These are phyloP conservation scores for Neurospora sp. DNA, from an alignment of 495 filamentous ascomycete genomes.

Conservation along the genomic window DNA sequence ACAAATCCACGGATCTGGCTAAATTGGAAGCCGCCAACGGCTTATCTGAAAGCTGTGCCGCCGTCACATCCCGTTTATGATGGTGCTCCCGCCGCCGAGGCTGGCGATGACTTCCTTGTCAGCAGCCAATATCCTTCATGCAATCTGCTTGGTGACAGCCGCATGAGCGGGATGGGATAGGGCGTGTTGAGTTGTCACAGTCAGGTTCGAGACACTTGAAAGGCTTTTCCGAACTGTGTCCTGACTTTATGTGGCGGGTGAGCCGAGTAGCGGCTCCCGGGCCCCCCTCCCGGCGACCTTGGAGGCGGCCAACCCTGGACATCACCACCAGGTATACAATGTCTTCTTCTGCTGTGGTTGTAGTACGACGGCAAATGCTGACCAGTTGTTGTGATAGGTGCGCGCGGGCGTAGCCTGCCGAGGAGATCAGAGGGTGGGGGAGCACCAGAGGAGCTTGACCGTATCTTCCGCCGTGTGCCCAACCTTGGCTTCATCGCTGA, in stretches of 20 bases:
- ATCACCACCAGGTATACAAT: neutral
- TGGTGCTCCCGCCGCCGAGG: neutral
- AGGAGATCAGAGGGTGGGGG: neutral
- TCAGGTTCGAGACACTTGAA: too few relatives aligned
- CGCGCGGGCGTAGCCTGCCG: neutral
- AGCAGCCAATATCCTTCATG: neutral
- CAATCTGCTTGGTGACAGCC: neutral
- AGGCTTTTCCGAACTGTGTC: too few relatives aligned
- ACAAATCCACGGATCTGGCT: too few relatives aligned
- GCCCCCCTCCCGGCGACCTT: neutral
- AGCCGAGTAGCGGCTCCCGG: neutral
- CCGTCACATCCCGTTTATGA: constrained; percentile 1
- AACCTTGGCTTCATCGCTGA: neutral
- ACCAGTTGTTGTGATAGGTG: neutral
- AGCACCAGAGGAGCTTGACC: neutral
- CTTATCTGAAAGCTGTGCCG: too few relatives aligned
- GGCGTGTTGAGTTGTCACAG: too few relatives aligned
- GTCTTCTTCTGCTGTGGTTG: neutral
- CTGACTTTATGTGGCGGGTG: too few relatives aligned
- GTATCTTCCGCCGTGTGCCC: neutral
- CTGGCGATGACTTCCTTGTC: neutral
- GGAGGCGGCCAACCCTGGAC: neutral
- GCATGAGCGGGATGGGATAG: neutral
- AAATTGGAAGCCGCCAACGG: too few relatives aligned
- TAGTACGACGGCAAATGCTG: neutral